Percentiles rank a stretch among this genome's conserved stretches.
Conservation (phyloP, 148 eudicot genomes). For the Amaranthus hypochondriacus region DNA sequence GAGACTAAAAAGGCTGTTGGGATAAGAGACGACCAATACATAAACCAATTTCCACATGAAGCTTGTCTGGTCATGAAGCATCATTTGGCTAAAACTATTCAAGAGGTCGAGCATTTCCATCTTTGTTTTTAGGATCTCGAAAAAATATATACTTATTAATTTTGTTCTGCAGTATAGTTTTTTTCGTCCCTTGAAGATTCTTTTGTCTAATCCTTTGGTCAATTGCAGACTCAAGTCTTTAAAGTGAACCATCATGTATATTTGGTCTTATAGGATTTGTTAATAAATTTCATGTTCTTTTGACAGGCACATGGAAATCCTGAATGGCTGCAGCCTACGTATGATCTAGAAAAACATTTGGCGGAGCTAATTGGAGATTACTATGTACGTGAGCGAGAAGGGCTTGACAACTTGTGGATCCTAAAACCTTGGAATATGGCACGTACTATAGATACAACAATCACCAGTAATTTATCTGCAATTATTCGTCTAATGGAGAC, state of each 20-base stretch:
- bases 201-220: not conserved
- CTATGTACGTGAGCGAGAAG: constrained; percentile 57
- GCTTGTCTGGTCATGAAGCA: constrained; percentile 99
- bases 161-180: not conserved
- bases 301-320: constrained; percentile 78
- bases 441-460: constrained; percentile 88
- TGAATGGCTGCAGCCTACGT: constrained; percentile 86
- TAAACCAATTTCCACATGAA: constrained; percentile 91
- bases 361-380: constrained; percentile 82
- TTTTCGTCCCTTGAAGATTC: not conserved
- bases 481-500: constrained; percentile 98
- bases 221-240: not conserved
- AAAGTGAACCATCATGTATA: not conserved
- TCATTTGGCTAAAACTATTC: constrained; percentile 86
- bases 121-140: not conserved
- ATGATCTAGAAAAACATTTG: constrained; percentile 86
- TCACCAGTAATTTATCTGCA: constrained; percentile 74
- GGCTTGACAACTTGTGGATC: constrained; percentile 83
- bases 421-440: constrained; percentile 99
- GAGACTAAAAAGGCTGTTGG: constrained; percentile 77
- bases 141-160: not conserved
- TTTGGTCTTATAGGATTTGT: not conserved
- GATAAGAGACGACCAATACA: constrained; percentile 71
- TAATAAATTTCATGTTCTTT: not conserved
- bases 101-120: constrained; percentile 44